Percentiles rank a stretch among this genome's conserved stretches.
Conservation (phyloP, 805 yeast genomes). For the Kazachstania bromeliacearum region DNA sequence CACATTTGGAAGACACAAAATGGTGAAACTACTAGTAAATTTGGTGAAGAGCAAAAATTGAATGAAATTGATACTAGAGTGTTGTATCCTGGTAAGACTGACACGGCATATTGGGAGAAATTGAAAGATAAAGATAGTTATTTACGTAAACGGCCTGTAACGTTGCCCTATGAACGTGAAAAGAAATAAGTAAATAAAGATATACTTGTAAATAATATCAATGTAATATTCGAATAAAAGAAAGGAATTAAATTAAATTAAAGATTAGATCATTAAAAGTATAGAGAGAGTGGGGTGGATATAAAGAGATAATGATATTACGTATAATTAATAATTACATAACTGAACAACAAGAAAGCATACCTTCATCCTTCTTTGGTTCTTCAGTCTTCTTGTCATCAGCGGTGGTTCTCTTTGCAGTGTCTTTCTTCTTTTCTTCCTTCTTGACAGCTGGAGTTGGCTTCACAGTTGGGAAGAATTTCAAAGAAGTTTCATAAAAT, state of each 20-base stretch:
- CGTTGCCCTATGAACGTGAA: slow-evolving; percentile 47
- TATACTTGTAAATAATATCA: slow-evolving; percentile 2
- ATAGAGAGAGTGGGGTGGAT: not conserved
- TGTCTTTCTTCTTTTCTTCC: slow-evolving; percentile 7
- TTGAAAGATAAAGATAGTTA: slow-evolving; percentile 47
- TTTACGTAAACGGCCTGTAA: slow-evolving; percentile 43
- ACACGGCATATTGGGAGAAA: slow-evolving; percentile 36
- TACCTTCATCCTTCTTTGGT: slow-evolving; percentile 19
- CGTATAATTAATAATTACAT: slow-evolving; percentile 16
- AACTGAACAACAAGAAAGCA: slow-evolving; percentile 25
- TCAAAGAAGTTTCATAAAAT: slow-evolving; percentile 41
- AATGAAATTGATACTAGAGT: slow-evolving; percentile 55
- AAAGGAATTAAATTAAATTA: not conserved
- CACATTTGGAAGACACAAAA: slow-evolving; percentile 50
- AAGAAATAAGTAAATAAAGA: no score
- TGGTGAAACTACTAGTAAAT: slow-evolving; percentile 11
- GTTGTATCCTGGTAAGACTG: slow-evolving; percentile 64
- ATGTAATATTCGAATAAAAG: not conserved
- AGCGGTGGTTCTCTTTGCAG: slow-evolving; percentile 14
- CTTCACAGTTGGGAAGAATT: slow-evolving; percentile 10
- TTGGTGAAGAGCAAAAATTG: slow-evolving; percentile 28
- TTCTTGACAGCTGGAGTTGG: slow-evolving; percentile 36
- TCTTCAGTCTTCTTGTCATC: slow-evolving; percentile 9
- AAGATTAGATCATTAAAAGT: not conserved
- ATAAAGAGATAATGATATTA: not conserved